Base-by-base conservation (phyloP, 257 asterid genomes). In the Capsicum baccatum region DNA sequence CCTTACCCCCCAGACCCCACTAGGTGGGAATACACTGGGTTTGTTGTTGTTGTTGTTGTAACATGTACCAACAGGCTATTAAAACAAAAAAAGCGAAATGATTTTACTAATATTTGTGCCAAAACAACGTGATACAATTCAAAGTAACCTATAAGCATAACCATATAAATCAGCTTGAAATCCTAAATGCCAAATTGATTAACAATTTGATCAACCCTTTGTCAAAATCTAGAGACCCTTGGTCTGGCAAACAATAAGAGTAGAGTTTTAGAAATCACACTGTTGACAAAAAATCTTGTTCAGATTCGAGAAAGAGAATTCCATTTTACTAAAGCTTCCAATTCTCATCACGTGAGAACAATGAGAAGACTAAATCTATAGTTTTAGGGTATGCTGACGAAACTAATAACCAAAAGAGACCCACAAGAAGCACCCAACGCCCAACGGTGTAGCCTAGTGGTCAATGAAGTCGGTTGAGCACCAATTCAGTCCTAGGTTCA, bases 241-340 rank as follows among this genome's bases (percentile, higher is more conserved):
- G 7, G 26, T 37, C 39, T 68, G 12, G 54, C 52, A 68, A 39
- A 68, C 12, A 68, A 37, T 15, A 68, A 39, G 19, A 16, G 26
- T 68, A 39, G 13, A 68, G 50, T 52, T 68, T 68, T 68, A 68
- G 78, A 68, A 54, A 68, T 39, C 78, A 37, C 16, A 68, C 13
- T 16, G 12, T 68, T 8, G 52, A 7, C 54, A 13, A 68, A 39
- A 68, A 68, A 7, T 68, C 76, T 68, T 68, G 52, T 39, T 37
- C 52, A 68, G 48, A 68, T 68, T 37, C 26, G 42, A 68, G 52
- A 35, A 67, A 67, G 5, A 35, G 1, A 35, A 17, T n/a, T 52
- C 37, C 68, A 60, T 60, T 19, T 60, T 60, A 13, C 9, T 60
- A 17, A 60, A 60, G 9, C 9, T 14, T 60, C 33, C 4, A 59